These are phyloP conservation scores for Rosa chinensis DNA, from an alignment of 306 rosid genomes.

Conservation along the genomic window DNA sequence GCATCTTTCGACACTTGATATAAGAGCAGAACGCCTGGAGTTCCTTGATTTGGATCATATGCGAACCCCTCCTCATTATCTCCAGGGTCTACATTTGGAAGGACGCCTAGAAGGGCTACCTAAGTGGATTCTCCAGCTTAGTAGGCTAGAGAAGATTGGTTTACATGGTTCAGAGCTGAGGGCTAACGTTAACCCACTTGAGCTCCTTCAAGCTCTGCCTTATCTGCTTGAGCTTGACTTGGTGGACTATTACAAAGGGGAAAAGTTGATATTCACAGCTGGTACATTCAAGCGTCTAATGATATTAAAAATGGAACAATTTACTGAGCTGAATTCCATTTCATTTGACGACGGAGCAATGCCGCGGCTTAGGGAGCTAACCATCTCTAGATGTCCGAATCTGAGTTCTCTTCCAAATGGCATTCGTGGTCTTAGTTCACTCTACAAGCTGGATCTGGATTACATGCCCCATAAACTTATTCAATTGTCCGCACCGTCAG, in stretches of 20 bases:
- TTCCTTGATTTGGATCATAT: constrained; percentile 8
- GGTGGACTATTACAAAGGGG: neutral
- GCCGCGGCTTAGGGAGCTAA: constrained; percentile 18
- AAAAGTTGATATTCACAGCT: neutral
- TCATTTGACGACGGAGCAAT: neutral
- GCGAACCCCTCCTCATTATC: neutral
- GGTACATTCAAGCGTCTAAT: constrained; percentile 11
- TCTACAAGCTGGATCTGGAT: neutral
- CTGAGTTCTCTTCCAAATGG: constrained; percentile 14
- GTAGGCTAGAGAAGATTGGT: neutral
- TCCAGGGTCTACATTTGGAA: neutral
- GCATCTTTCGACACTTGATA: constrained; percentile 1
- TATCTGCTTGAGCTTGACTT: constrained; percentile 7
- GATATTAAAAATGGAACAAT: neutral
- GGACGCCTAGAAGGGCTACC: neutral
- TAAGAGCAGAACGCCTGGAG: neutral
- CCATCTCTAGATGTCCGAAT: neutral
- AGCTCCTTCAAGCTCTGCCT: neutral
- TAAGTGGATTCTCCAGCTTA: neutral
- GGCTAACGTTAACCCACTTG: neutral
- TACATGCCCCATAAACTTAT: no score
- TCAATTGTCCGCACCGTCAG: no score
- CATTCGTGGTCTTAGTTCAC: neutral
- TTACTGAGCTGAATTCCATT: neutral
- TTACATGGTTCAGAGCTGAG: neutral